phyloP scores from a whole-genome alignment of 768 basidiomycete genomes.

The Mycena filopes region DNA sequence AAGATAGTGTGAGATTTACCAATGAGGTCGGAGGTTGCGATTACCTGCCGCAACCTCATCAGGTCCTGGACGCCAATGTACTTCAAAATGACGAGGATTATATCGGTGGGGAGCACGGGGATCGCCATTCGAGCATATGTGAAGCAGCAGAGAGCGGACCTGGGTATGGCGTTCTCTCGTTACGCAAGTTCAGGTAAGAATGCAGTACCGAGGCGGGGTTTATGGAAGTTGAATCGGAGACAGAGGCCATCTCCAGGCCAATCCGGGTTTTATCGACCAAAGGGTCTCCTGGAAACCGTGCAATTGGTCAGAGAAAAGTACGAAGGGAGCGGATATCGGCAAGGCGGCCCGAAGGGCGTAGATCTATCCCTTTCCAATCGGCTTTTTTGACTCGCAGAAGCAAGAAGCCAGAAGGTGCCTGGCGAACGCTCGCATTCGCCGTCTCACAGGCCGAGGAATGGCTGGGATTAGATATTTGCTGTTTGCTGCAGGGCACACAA shows the following conservation, averaged over 20 bases:
- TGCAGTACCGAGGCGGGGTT: slow-evolving; percentile 13
- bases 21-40: not conserved
- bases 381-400: not conserved
- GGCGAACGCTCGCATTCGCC: no score
- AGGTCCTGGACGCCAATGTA: slow-evolving; percentile 55
- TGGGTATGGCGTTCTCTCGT: slow-evolving; percentile 42
- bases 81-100: slow-evolving; percentile 56
- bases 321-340: slow-evolving; percentile 15
- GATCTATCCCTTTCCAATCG: slow-evolving; percentile 17
- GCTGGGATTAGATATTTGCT: no score
- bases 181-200: slow-evolving; percentile 40
- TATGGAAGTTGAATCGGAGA: slow-evolving; percentile 4
- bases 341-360: slow-evolving; percentile 6
- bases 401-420: not conserved
- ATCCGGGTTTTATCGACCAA: not conserved
- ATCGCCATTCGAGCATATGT: slow-evolving; percentile 23
- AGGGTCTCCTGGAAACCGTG: slow-evolving; percentile 7
- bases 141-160: slow-evolving; percentile 35
- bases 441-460: no score
- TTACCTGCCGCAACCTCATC: slow-evolving; percentile 59
- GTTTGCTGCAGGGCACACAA: no score
- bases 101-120: slow-evolving; percentile 56
- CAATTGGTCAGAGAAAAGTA: slow-evolving; percentile 1
- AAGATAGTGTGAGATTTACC: not conserved
- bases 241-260: slow-evolving; percentile 10